A percentile compares a stretch with the other conserved stretches of the same genome.
Evolutionary conservation across 2,329 filamentous ascomycete species (phyloP).

Genomic region (Coniochaeta sp.): DNA sequence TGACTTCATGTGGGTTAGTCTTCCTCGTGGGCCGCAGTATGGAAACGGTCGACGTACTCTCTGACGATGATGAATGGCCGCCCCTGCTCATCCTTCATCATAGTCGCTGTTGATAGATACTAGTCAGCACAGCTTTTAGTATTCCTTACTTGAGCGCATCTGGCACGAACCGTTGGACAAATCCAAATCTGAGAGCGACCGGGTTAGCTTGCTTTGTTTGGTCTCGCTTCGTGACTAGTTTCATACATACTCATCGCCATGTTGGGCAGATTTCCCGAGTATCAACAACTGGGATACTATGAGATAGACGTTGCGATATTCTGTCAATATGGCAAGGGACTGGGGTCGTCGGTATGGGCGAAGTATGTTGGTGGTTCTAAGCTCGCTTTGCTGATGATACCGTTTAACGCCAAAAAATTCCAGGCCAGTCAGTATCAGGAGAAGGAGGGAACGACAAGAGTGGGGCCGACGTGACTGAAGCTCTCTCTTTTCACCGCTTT

Average conservation of each 20-base stretch:
- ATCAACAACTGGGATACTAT: not conserved
- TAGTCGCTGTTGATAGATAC: constrained; percentile 38
- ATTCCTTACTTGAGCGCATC: not conserved
- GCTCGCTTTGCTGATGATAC: not conserved
- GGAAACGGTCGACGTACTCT: constrained; percentile 59
- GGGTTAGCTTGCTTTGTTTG: constrained; percentile 9
- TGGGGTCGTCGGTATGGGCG: not conserved
- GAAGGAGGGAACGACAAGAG: not conserved
- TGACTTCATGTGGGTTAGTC: constrained; percentile 51
- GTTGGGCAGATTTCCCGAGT: constrained; percentile 19
- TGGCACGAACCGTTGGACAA: constrained; percentile 65
- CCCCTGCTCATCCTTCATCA: constrained; percentile 96
- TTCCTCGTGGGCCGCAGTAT: constrained; percentile 1
- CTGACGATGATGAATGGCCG: constrained; percentile 96
- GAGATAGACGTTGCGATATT: not conserved
- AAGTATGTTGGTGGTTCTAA: not conserved
- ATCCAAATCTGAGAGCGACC: constrained; percentile 58
- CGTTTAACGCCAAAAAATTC: constrained; percentile 1
- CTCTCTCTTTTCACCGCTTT: not conserved
- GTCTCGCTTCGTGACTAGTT: constrained; percentile 10
- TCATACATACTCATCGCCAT: constrained; percentile 53
- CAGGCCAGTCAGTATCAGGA: not conserved
- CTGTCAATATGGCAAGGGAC: not conserved
- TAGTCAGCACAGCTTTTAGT: constrained; percentile 13
- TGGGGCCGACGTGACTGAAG: not conserved